Evolutionary conservation across 2,329 filamentous ascomycete species (phyloP).

Genomic region (Tolypocladium ophioglossoides): DNA sequence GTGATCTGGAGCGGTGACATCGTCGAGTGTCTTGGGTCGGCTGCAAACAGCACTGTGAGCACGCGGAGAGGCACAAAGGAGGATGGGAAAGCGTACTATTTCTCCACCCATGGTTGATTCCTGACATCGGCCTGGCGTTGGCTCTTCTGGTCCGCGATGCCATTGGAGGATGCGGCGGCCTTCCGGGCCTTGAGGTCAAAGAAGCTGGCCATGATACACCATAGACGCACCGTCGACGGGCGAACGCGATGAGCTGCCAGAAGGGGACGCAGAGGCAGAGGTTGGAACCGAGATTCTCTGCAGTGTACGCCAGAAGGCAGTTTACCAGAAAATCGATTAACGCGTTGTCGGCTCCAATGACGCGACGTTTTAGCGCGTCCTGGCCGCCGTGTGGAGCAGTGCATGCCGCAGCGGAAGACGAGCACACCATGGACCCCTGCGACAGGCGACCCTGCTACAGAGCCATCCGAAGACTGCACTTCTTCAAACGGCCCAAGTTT

Average conservation of each 20-base stretch:
- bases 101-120: constrained; percentile 93
- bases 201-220: constrained; percentile 65
- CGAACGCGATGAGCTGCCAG: neutral
- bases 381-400: neutral
- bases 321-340: constrained; percentile 16
- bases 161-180: constrained; percentile 59
- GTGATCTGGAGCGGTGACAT: constrained; percentile 96
- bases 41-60: constrained; percentile 32
- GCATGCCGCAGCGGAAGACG: neutral
- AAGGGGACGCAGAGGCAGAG: neutral
- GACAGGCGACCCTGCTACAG: neutral
- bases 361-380: neutral
- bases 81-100: constrained; percentile 60
- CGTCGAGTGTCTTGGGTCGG: constrained; percentile 83
- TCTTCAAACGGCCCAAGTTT: neutral
- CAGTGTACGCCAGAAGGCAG: neutral
- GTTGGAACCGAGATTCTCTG: neutral
- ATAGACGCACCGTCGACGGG: neutral
- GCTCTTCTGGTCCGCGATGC: constrained; percentile 51
- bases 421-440: neutral
- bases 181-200: constrained; percentile 92
- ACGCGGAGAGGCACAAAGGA: constrained; percentile 15
- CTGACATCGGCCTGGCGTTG: constrained; percentile 49
- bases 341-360: constrained; percentile 10
- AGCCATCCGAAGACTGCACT: neutral